Conservation (phyloP, 2,329 filamentous ascomycete genomes). For the Scedosporium dehoogii region DNA sequence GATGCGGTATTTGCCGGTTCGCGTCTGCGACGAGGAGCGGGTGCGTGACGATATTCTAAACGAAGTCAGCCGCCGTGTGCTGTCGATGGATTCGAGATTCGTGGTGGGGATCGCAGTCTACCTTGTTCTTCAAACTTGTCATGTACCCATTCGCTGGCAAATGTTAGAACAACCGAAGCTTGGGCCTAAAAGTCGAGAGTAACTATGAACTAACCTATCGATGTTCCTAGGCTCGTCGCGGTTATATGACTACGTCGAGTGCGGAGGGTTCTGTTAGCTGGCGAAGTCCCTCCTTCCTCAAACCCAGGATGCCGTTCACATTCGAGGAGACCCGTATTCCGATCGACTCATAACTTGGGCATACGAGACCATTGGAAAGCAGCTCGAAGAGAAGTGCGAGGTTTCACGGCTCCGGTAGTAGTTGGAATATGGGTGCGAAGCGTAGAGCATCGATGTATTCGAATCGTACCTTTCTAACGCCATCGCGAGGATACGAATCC, state of each 20-base stretch:
- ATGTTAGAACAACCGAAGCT: slow-evolving; percentile 14
- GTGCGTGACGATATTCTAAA: slow-evolving; percentile 28
- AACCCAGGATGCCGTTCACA: not conserved
- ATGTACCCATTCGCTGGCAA: slow-evolving; percentile 78
- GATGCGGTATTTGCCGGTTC: slow-evolving; percentile 12
- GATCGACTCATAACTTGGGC: not conserved
- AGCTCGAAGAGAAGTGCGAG: not conserved
- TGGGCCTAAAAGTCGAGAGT: not conserved
- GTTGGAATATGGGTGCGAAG: not conserved
- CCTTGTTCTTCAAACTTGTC: slow-evolving; percentile 75
- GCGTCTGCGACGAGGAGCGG: slow-evolving; percentile 31
- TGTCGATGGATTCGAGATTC: slow-evolving; percentile 2
- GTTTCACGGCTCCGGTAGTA: slow-evolving; percentile 6
- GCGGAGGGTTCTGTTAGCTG: not conserved
- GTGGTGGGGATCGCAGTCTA: slow-evolving; percentile 21
- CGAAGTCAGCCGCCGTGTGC: not conserved
- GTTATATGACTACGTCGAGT: slow-evolving; percentile 34
- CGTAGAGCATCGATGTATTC: not conserved
- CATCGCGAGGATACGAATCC: slow-evolving; percentile 60
- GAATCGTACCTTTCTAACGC: slow-evolving; percentile 71
- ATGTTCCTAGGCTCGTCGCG: slow-evolving; percentile 56
- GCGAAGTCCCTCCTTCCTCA: not conserved
- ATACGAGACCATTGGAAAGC: not conserved
- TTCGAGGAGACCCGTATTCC: not conserved
- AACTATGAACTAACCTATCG: slow-evolving; percentile 48